Base-by-base conservation (phyloP, 768 basidiomycete genomes). In the Boletus patriciae region DNA sequence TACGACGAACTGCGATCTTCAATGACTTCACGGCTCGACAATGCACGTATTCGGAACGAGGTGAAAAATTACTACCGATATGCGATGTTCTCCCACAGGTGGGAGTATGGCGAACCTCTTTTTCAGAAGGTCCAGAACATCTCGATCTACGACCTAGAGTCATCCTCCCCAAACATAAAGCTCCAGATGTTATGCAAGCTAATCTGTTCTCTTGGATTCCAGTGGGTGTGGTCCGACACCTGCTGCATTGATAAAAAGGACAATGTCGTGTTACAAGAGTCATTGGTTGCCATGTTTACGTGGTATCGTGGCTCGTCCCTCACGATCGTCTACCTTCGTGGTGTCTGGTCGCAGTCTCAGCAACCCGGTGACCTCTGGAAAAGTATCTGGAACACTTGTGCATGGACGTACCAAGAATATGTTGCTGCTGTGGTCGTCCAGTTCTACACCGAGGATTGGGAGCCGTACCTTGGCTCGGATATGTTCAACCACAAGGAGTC, bases 371-470 rank as follows among this genome's bases (percentile, higher is more conserved):
- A 5, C 8, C 49, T 55, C 2, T 9, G 33, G 41, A 18, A 1
- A 1, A 61, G 58, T 9, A 16, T 51, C 19, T 61, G 60, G 60
- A 55, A 55, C 25, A 60, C 46, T 3, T 50, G 58, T 0, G 53
- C 19, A 2, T 61, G 60, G 60, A 61, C 60, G 0, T 60, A 49
- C 4, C 60, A 61, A n/a, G 60, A 61, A 33, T 60, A 55, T 21
- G n/a, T 48, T n/a, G 61, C 59, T 2, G 27, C 54, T 1, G 1
- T 34, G 10, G 10, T 6, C 0, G 40, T 61, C 15, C 43, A 37
- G 25, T 61, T 62, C 34, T 62, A 61, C 16, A 56, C 59, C 0
- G 54, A 58, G 13, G 57, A 58, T 25, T 58, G 57, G 59, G 50
- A 50, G 18, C 59, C 61, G 6, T 60, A 60, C 23, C 50, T 51